These are phyloP conservation scores for Marsdenia floribunda DNA, from an alignment of 257 asterid genomes.

Conservation along the genomic window DNA sequence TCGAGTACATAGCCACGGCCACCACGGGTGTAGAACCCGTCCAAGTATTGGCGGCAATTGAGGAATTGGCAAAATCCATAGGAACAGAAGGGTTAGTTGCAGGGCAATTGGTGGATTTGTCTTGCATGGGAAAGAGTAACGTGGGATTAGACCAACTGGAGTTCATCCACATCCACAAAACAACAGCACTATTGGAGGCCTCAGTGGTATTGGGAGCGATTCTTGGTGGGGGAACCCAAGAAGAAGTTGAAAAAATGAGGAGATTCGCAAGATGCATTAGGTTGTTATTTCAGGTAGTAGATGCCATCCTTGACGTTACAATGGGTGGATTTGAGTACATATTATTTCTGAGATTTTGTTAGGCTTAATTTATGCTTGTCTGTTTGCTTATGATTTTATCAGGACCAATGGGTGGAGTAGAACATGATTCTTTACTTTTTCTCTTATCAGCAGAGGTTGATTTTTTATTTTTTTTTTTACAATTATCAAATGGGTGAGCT, in stretches of 20 bases:
- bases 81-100: constrained; percentile 75
- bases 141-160: constrained; percentile 52
- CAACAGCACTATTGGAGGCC: constrained; percentile 60
- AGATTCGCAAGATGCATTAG: no score
- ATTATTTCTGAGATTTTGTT: neutral
- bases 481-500: neutral
- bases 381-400: neutral
- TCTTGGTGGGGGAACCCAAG: no score
- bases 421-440: neutral
- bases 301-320: no score
- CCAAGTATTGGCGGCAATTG: constrained; percentile 29
- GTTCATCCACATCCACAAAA: constrained; percentile 66
- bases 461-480: no score
- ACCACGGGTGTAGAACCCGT: constrained; percentile 20
- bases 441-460: neutral
- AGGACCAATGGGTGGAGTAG: neutral
- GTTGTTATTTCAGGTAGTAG: no score
- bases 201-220: no score
- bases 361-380: neutral
- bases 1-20: constrained; percentile 35
- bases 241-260: no score
- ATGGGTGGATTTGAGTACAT: no score
- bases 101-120: constrained; percentile 70
- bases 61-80: constrained; percentile 55
- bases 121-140: constrained; percentile 33